Evolutionary conservation across 805 yeast genomes (phyloP).

Genomic region (Torulaspora gathmanii): DNA sequence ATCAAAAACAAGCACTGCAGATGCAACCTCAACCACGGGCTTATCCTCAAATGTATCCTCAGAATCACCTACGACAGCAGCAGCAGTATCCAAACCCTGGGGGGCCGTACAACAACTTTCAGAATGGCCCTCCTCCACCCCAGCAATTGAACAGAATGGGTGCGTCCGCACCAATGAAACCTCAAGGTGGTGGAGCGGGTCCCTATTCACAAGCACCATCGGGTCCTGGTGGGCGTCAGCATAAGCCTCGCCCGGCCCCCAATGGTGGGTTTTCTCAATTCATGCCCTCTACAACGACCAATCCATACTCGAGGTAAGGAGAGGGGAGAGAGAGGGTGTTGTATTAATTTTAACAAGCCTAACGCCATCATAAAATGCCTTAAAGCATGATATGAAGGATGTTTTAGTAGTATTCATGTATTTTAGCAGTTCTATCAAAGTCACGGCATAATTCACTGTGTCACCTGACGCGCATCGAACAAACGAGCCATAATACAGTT

Average conservation of each 20-base stretch:
- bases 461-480: constrained; percentile 5
- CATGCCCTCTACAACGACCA: constrained; percentile 30
- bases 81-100: constrained; percentile 5
- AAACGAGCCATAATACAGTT: background rate
- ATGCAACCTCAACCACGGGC: constrained; percentile 8
- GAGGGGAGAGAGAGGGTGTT: background rate
- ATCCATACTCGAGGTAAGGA: constrained; percentile 27
- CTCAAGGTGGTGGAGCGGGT: constrained; percentile 14
- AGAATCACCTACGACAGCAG: constrained; percentile 7
- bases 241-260: constrained; percentile 16
- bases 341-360: background rate
- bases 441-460: background rate
- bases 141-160: constrained; percentile 8
- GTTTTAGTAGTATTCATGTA: constrained; percentile 5
- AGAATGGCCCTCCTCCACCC: constrained; percentile 6
- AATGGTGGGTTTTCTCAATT: constrained; percentile 33
- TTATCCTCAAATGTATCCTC: constrained; percentile 4
- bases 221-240: background rate
- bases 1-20: constrained; percentile 7
- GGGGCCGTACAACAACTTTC: constrained; percentile 4
- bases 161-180: constrained; percentile 6
- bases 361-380: background rate
- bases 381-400: background rate
- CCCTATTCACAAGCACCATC: constrained; percentile 9
- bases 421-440: background rate